phyloP scores from a whole-genome alignment of 306 rosid species.

The Styphnolobium japonicum region DNA sequence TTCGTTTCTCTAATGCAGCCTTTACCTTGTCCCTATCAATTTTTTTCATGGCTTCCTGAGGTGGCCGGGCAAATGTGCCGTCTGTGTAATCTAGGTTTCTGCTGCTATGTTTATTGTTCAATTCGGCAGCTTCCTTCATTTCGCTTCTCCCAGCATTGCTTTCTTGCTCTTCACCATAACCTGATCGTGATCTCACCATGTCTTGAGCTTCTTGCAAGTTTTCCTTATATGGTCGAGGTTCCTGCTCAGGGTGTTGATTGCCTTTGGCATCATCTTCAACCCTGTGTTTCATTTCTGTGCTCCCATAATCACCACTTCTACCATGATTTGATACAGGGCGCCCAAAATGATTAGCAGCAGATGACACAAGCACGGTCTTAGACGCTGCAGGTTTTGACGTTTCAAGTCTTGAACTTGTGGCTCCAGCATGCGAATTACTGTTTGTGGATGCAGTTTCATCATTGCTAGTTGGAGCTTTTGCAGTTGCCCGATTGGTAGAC shows the following conservation, averaged over 20 bases:
- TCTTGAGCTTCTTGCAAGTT: constrained; percentile 49
- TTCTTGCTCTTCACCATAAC: constrained; percentile 58
- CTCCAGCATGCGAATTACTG: constrained; percentile 59
- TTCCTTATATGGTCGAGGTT: constrained; percentile 42
- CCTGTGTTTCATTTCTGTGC: constrained; percentile 57
- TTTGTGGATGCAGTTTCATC: constrained; percentile 63
- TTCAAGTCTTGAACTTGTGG: constrained; percentile 49
- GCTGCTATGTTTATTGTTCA: constrained; percentile 56
- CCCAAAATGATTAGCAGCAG: constrained; percentile 49
- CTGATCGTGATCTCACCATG: constrained; percentile 42
- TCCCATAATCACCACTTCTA: constrained; percentile 59
- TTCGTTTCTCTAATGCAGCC: constrained; percentile 92
- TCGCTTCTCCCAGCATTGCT: constrained; percentile 49
- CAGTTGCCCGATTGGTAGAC: constrained; percentile 37
- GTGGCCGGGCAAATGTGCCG: constrained; percentile 51
- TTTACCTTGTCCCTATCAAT: constrained; percentile 84
- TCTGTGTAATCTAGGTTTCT: constrained; percentile 59
- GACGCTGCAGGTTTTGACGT: constrained; percentile 58
- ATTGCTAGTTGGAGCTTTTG: constrained; percentile 50
- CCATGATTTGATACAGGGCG: constrained; percentile 44
- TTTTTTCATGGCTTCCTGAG: constrained; percentile 79
- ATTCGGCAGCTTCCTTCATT: constrained; percentile 53
- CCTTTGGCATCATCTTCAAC: constrained; percentile 58
- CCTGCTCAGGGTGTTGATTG: constrained; percentile 42
- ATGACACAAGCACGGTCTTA: constrained; percentile 51